Evolutionary conservation across 768 basidiomycete genomes (phyloP).

Genomic region (Boletus coccyginus): DNA sequence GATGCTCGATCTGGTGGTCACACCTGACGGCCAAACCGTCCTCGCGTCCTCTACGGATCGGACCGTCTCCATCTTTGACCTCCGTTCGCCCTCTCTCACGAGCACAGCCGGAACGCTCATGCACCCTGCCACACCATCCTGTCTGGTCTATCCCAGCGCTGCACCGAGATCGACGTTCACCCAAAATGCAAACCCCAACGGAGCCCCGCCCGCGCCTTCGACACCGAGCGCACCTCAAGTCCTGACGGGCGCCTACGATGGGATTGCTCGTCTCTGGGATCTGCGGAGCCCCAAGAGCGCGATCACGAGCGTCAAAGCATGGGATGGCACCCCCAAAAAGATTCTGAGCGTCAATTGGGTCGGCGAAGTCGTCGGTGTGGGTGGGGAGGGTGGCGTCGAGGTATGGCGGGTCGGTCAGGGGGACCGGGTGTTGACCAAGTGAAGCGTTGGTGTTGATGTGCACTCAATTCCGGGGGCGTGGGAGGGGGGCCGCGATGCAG

Average conservation of each 20-base stretch:
- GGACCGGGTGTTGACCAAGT: constrained; percentile 10
- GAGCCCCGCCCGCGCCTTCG: no score
- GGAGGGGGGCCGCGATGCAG: no score
- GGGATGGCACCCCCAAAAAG: constrained; percentile 51
- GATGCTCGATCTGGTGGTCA: constrained; percentile 61
- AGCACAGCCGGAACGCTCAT: constrained; percentile 43
- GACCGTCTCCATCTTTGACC: constrained; percentile 67
- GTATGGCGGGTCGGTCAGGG: constrained; percentile 54
- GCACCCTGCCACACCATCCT: constrained; percentile 69
- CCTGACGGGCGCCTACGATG: constrained; percentile 75
- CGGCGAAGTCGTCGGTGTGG: constrained; percentile 52
- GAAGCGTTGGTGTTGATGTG: not conserved
- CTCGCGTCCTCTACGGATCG: constrained; percentile 74
- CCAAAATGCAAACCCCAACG: not conserved
- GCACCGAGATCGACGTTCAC: not conserved
- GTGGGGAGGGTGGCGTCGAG: constrained; percentile 64
- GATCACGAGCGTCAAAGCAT: constrained; percentile 60
- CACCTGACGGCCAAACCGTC: constrained; percentile 40
- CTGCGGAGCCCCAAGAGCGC: constrained; percentile 64
- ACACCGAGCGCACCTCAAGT: constrained; percentile 43
- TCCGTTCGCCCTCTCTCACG: constrained; percentile 44
- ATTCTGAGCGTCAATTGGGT: constrained; percentile 60
- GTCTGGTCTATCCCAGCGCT: constrained; percentile 37
- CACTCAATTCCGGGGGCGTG: no score
- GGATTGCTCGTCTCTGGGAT: constrained; percentile 77